These are phyloP conservation scores for Globisporangium heterothallicum DNA, from an alignment of 352 stramenopile species.

Conservation along the genomic window DNA sequence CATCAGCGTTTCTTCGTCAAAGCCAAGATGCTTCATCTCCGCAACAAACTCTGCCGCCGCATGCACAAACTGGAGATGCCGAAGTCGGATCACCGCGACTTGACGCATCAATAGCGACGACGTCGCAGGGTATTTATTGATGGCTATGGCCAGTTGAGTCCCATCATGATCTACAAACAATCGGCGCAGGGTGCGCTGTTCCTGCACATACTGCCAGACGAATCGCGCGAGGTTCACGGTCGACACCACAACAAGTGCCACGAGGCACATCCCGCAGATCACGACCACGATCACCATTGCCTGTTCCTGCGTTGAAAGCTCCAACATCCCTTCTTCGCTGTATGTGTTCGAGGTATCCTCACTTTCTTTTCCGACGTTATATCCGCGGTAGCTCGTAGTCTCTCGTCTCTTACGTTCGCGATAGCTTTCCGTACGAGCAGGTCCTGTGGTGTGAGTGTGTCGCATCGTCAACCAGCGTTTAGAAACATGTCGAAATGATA, in stretches of 20 bases:
- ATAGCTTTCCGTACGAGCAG: conserved; percentile 1
- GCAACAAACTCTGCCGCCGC: conserved; percentile 27
- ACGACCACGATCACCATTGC: conserved; percentile 52
- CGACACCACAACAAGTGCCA: conserved; percentile 29
- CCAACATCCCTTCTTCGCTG: conserved; percentile 28
- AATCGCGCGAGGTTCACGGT: conserved; percentile 38
- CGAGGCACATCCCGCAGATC: conserved; percentile 29
- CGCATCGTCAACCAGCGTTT: too few species aligned
- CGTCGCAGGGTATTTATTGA: conserved; percentile 27
- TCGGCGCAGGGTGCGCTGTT: conserved; percentile 31
- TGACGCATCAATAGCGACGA: conserved; percentile 43
- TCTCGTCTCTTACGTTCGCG: conserved; percentile 1
- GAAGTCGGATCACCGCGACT: conserved; percentile 36
- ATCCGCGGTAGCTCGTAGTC: background rate
- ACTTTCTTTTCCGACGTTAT: background rate
- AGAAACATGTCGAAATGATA: too few species aligned
- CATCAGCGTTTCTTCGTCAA: conserved; percentile 34
- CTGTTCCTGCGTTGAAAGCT: conserved; percentile 57
- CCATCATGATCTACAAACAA: conserved; percentile 33
- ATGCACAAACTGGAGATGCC: conserved; percentile 38
- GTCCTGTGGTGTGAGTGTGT: background rate
- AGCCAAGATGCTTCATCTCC: conserved; percentile 29
- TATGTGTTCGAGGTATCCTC: background rate
- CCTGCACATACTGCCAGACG: conserved; percentile 34
- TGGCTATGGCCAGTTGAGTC: conserved; percentile 18